A percentile compares a stretch with the other conserved stretches of the same genome.
Evolutionary conservation across 345 rosid genomes (phyloP).

Genomic region (Rhodamnia argentea): DNA sequence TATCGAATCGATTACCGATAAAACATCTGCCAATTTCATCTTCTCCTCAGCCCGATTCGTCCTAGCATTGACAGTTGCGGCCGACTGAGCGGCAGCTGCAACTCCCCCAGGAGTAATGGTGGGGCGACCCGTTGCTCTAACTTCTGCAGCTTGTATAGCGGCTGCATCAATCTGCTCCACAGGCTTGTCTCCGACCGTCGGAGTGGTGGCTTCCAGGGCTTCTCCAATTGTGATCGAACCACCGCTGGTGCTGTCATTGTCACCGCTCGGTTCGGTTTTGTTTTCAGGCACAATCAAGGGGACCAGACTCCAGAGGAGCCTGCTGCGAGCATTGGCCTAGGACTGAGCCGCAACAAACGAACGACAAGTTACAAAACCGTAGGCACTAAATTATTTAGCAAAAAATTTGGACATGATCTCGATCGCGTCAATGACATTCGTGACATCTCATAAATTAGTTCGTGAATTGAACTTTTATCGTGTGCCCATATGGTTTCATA

Average conservation of each 20-base stretch:
- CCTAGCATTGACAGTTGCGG: constrained; percentile 60
- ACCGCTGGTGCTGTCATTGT: neutral
- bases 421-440: neutral
- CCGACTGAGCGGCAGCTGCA: constrained; percentile 76
- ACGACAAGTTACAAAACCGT: neutral
- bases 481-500: no score
- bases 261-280: neutral
- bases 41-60: constrained; percentile 21
- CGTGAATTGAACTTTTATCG: neutral
- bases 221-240: constrained; percentile 44
- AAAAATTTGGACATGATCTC: neutral
- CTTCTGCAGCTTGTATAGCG: constrained; percentile 82
- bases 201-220: constrained; percentile 59
- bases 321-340: neutral
- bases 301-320: neutral
- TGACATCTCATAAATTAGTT: neutral
- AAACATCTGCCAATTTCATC: constrained; percentile 11
- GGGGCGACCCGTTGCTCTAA: constrained; percentile 67
- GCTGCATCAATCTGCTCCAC: constrained; percentile 89
- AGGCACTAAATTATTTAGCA: neutral
- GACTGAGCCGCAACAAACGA: neutral
- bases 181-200: constrained; percentile 59
- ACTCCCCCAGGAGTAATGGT: constrained; percentile 53
- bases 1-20: neutral
- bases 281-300: neutral